Conservation (phyloP, 371 early-diverging fungal genomes). For the Smittium culicis region DNA sequence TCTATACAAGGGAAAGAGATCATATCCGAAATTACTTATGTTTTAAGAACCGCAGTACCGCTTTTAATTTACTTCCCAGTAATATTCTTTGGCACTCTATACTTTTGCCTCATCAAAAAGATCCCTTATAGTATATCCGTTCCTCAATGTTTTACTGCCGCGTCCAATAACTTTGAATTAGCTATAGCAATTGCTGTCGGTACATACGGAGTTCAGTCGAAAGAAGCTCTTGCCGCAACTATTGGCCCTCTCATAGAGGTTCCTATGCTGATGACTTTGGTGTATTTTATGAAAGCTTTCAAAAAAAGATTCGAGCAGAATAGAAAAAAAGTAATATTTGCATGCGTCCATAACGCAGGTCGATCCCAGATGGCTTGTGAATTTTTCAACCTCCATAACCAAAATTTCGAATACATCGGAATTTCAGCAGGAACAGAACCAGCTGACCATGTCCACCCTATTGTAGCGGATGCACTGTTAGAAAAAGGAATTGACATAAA, state of each 20-base stretch:
- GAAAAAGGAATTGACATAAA: slow-evolving; percentile 19
- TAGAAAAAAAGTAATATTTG: slow-evolving; percentile 16
- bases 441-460: slow-evolving; percentile 17
- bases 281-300: slow-evolving; percentile 20
- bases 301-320: not conserved
- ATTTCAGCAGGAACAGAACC: slow-evolving; percentile 27
- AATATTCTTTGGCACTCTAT: slow-evolving; percentile 41
- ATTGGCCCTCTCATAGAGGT: slow-evolving; percentile 68
- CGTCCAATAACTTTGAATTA: slow-evolving; percentile 61
- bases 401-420: slow-evolving; percentile 11
- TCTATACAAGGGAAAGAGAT: slow-evolving; percentile 54
- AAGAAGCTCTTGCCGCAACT: slow-evolving; percentile 50
- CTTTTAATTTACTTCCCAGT: slow-evolving; percentile 47
- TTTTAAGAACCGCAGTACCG: slow-evolving; percentile 52
- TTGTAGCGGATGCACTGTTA: slow-evolving; percentile 17
- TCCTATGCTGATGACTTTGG: slow-evolving; percentile 41
- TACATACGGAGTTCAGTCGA: slow-evolving; percentile 46
- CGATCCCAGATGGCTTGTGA: slow-evolving; percentile 26
- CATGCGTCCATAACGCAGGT: slow-evolving; percentile 24
- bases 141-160: slow-evolving; percentile 54
- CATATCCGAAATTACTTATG: slow-evolving; percentile 44
- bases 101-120: slow-evolving; percentile 24
- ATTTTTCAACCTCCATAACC: slow-evolving; percentile 20
- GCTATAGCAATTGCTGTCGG: slow-evolving; percentile 63
- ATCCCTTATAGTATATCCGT: slow-evolving; percentile 38